These are phyloP conservation scores for Aspergillus coremiiformis DNA, from an alignment of 495 filamentous ascomycete species.

Conservation along the genomic window DNA sequence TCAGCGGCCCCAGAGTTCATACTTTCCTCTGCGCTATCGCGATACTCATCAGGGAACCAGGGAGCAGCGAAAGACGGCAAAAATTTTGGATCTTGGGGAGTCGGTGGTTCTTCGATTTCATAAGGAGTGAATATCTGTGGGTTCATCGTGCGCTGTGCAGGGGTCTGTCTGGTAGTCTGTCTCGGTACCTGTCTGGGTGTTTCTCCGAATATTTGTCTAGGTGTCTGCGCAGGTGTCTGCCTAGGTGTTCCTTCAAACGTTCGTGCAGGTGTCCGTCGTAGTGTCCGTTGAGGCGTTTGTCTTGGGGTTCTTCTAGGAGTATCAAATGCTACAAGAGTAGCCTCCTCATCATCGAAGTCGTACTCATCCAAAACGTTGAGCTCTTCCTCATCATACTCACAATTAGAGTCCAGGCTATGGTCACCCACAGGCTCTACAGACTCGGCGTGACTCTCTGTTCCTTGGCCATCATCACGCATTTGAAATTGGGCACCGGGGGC, in stretches of 20 bases:
- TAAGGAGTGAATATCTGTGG: background rate
- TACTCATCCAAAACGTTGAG: conserved; percentile 1
- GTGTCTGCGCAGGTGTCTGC: background rate
- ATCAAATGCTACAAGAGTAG: conserved; percentile 13
- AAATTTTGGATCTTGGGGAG: background rate
- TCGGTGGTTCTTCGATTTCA: background rate
- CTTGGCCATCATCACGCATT: background rate
- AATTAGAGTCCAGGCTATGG: conserved; percentile 2
- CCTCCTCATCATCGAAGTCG: conserved; percentile 17
- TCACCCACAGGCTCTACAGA: conserved; percentile 6
- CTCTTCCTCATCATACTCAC: conserved; percentile 14
- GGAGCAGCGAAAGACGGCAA: background rate
- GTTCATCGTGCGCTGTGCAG: background rate
- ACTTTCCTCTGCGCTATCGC: background rate
- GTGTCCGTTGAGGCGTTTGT: background rate
- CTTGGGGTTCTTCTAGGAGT: background rate
- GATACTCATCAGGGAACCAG: background rate
- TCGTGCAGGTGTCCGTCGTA: background rate
- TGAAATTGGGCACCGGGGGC: background rate
- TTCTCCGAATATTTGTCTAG: background rate
- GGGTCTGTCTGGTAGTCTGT: background rate
- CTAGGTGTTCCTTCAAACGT: background rate
- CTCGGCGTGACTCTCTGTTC: conserved; percentile 1
- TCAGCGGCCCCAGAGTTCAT: background rate
- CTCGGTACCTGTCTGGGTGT: background rate